Evolutionary conservation across 164 flowering plant genomes (phyloP), one percentile per base, ranked within the genome.

Genomic region (Dillenia suffruticosa): DNA sequence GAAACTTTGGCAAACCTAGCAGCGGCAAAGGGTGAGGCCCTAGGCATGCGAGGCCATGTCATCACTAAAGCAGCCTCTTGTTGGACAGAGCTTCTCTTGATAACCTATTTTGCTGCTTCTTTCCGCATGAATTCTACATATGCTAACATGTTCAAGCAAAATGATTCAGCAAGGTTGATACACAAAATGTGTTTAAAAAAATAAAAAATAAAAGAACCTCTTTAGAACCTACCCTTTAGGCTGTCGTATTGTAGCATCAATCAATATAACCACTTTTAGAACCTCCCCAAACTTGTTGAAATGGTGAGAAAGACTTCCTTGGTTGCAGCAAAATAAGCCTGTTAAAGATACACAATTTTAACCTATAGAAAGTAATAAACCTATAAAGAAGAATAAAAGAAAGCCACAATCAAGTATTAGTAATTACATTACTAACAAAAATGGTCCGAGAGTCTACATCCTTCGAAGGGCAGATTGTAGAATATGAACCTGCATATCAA

Each of bases 241-340:
- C 62, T 81, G 92, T 59, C 99, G 96, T 47, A 92, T 88, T 58
- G 96, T 76, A 24, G 92, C 81, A 82, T 94, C 99, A 48, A 83
- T 86, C 62, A 88, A 67, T 59, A 89, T 89, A 22, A 85, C 56
- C 45, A 89, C 99, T 73, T 88, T 94, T 13, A 86, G 80, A 46
- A 94, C 97, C 65, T 89, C 96, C 2, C 97, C 99, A 71, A 84
- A 94, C 70, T 89, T 91, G 62, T 83, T 94, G 70, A 94, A 91
- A 77, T 92, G 96, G 52, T 86, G 81, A 61, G 92, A n/a, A 89
- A 94, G 92, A 53, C 80, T 81, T 94, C 99, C 78, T 91, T 91
- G 49, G 96, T 86, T 46, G 99, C 97, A 65, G 86, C 97, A 84
- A 89, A 89, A 79, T 94, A 96, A 73, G 92, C 99, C 99, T 94